These are phyloP conservation scores for Tolypocladium tundrense DNA, from an alignment of 2,329 filamentous ascomycete genomes.

Conservation along the genomic window DNA sequence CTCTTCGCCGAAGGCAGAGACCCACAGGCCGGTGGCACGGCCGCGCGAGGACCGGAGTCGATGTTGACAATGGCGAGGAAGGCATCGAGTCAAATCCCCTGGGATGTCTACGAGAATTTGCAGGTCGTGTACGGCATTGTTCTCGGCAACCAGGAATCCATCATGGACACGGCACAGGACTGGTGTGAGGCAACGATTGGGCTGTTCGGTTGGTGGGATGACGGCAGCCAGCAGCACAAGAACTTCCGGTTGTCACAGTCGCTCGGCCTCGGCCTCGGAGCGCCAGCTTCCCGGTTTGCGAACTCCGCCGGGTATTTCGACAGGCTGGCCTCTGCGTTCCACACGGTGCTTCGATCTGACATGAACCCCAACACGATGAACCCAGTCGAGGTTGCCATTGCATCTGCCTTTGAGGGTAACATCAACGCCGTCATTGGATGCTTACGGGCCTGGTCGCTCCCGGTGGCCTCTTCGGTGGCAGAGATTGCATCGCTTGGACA, in stretches of 20 bases:
- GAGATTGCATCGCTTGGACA: constrained; percentile 76
- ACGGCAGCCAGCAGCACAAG: constrained; percentile 45
- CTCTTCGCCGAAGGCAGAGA: constrained; percentile 70
- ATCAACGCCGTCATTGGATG: constrained; percentile 65
- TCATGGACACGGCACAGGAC: constrained; percentile 70
- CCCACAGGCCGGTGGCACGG: constrained; percentile 25
- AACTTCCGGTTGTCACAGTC: constrained; percentile 28
- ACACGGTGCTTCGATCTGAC: constrained; percentile 56
- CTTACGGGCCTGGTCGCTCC: constrained; percentile 69
- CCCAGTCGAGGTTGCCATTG: constrained; percentile 69
- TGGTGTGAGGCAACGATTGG: constrained; percentile 86
- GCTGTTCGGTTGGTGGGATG: constrained; percentile 87
- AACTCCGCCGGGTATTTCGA: constrained; percentile 61
- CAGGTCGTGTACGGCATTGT: constrained; percentile 72
- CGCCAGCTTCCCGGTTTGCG: constrained; percentile 30
- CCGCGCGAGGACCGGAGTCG: constrained; percentile 34
- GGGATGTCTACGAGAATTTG: constrained; percentile 80
- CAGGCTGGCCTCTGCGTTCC: constrained; percentile 62
- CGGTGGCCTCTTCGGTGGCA: constrained; percentile 65
- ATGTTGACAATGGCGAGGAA: constrained; percentile 60
- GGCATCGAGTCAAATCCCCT: constrained; percentile 79
- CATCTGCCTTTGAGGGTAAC: constrained; percentile 74
- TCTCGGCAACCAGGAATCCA: constrained; percentile 63
- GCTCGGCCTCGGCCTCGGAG: constrained; percentile 23
- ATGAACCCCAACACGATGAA: constrained; percentile 70